Conservation (phyloP, 495 filamentous ascomycete species). For the Hyphodiscus hymeniophilus region DNA sequence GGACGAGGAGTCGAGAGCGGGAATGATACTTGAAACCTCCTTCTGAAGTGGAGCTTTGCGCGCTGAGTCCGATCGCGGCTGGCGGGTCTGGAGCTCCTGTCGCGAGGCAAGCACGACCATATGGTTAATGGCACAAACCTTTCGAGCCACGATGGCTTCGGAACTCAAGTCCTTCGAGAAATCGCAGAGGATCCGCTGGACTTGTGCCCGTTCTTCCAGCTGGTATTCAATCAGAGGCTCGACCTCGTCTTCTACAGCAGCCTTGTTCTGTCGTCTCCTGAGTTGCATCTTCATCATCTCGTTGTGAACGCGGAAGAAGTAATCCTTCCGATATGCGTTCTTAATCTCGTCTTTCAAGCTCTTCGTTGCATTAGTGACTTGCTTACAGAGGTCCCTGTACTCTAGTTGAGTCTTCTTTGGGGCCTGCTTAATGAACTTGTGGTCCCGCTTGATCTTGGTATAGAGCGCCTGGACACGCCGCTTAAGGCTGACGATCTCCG, state of each 20-base stretch:
- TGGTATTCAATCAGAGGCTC: not conserved
- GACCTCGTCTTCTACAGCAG: not conserved
- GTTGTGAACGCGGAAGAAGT: constrained; percentile 1
- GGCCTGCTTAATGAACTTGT: constrained; percentile 7
- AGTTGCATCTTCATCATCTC: not conserved
- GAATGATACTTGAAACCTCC: constrained; percentile 2
- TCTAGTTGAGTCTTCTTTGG: constrained; percentile 1
- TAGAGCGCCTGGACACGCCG: not conserved
- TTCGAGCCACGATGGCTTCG: not conserved
- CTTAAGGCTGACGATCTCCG: constrained; percentile 7
- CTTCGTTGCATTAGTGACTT: constrained; percentile 4
- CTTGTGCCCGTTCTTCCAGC: not conserved
- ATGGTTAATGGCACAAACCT: not conserved
- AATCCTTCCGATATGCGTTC: not conserved
- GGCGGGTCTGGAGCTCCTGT: constrained; percentile 2
- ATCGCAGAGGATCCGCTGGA: constrained; percentile 2
- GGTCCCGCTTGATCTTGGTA: constrained; percentile 3
- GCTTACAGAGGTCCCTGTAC: constrained; percentile 1
- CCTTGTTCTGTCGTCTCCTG: not conserved
- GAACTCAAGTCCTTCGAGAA: not conserved
- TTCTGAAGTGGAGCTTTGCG: not conserved
- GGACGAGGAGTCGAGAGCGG: not conserved
- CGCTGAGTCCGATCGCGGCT: not conserved
- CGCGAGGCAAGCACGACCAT: not conserved
- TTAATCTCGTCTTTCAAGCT: not conserved